Conservation (phyloP, 768 basidiomycete species). For the Rhizopogon salebrosus region DNA sequence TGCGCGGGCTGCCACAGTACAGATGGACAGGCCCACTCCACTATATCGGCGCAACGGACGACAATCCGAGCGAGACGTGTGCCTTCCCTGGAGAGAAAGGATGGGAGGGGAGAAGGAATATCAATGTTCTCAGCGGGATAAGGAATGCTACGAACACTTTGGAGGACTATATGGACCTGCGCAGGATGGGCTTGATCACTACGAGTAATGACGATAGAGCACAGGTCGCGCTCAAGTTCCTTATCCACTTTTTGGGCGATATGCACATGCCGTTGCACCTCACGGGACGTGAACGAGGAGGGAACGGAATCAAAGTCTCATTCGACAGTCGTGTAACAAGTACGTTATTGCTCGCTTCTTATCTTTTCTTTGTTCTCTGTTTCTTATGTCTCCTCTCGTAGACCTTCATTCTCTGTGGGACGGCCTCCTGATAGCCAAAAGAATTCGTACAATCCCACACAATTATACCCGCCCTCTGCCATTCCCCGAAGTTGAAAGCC, state of each 20-base stretch:
- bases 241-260: constrained; percentile 92
- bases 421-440: constrained; percentile 71
- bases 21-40: constrained; percentile 73
- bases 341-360: constrained; percentile 36
- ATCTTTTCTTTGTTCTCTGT: not conserved
- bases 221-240: constrained; percentile 84
- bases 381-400: constrained; percentile 12
- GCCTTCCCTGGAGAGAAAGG: constrained; percentile 70
- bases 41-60: constrained; percentile 69
- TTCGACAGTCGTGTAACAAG: constrained; percentile 73
- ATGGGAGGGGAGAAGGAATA: constrained; percentile 53
- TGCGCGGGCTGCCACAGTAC: constrained; percentile 46
- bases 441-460: constrained; percentile 59
- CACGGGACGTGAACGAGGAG: constrained; percentile 81
- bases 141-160: constrained; percentile 70
- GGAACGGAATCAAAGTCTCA: constrained; percentile 71
- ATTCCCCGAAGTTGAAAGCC: constrained; percentile 54
- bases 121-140: constrained; percentile 75
- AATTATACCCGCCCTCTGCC: constrained; percentile 82
- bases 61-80: constrained; percentile 75
- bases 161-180: constrained; percentile 37
- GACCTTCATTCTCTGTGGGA: constrained; percentile 93
- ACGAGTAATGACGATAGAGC: constrained; percentile 32
- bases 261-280: constrained; percentile 93
- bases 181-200: not conserved